Conservation (phyloP, 1,139 yeast species). For the Candida sojae region DNA sequence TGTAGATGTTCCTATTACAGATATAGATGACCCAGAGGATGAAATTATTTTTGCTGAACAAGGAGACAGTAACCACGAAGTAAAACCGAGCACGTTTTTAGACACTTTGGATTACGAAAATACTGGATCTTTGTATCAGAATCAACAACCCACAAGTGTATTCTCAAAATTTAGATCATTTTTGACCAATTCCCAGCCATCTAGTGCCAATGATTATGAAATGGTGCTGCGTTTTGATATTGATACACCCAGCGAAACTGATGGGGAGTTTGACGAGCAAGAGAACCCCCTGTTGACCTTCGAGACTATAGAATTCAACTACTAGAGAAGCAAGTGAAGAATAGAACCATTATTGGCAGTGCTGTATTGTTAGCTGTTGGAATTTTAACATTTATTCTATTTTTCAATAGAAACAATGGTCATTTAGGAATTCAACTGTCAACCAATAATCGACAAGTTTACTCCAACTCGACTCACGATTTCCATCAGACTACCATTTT, state of each 20-base stretch:
- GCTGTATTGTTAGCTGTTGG: slow-evolving; percentile 9
- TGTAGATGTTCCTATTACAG: slow-evolving; percentile 60
- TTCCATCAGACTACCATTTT: slow-evolving; percentile 79
- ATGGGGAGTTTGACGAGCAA: slow-evolving; percentile 6
- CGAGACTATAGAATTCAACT: slow-evolving; percentile 14
- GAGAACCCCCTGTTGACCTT: slow-evolving; percentile 12
- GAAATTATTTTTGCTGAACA: slow-evolving; percentile 35
- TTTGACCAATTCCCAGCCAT: slow-evolving; percentile 5
- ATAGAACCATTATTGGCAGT: slow-evolving; percentile 13
- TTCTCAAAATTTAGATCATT: slow-evolving; percentile 11
- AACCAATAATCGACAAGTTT: slow-evolving; percentile 12
- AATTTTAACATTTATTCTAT: slow-evolving; percentile 7
- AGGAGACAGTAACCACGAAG: neutral
- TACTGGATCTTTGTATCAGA: slow-evolving; percentile 1
- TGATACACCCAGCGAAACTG: slow-evolving; percentile 9
- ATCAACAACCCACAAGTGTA: neutral
- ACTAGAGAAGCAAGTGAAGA: slow-evolving; percentile 14
- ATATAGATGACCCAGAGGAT: slow-evolving; percentile 56
- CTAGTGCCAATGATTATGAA: slow-evolving; percentile 11
- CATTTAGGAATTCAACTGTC: neutral
- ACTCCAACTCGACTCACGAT: slow-evolving; percentile 69
- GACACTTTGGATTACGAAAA: slow-evolving; percentile 26
- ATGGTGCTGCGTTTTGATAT: slow-evolving; percentile 12
- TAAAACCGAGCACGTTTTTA: slow-evolving; percentile 10
- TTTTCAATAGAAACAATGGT: slow-evolving; percentile 3